A percentile compares a stretch with the other conserved stretches of the same genome.
Conservation (phyloP, 768 basidiomycete genomes). For the Hygrocybe coccinea region DNA sequence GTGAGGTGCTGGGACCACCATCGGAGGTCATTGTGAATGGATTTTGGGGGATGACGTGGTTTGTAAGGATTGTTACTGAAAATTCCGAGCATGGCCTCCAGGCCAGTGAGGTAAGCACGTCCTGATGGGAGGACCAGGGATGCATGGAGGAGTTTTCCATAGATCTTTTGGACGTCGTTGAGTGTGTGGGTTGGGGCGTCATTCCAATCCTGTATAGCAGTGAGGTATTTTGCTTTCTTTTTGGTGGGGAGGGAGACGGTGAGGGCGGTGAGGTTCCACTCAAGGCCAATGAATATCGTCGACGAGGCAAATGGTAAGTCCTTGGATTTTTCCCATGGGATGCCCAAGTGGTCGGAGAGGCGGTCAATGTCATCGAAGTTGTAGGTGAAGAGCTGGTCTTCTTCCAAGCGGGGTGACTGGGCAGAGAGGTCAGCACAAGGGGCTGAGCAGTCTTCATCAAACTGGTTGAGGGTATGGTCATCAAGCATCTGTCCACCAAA, state of each 20-base stretch:
- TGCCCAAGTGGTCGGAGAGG: constrained; percentile 22
- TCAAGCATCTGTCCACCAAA: constrained; percentile 21
- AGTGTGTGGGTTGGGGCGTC: constrained; percentile 22
- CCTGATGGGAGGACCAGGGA: constrained; percentile 24
- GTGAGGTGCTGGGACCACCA: constrained; percentile 33
- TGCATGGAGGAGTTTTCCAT: constrained; percentile 38
- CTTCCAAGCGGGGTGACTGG: constrained; percentile 12
- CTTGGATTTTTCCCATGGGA: constrained; percentile 25
- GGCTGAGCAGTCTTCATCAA: constrained; percentile 27
- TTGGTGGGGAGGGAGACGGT: constrained; percentile 18
- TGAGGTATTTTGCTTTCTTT: constrained; percentile 20
- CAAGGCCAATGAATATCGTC: constrained; percentile 14
- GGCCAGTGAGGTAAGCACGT: constrained; percentile 36
- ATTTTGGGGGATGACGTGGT: constrained; percentile 17
- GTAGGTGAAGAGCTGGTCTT: constrained; percentile 20
- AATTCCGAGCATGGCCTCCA: constrained; percentile 34
- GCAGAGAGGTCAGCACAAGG: constrained; percentile 21
- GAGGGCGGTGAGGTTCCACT: constrained; percentile 19
- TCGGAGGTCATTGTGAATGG: constrained; percentile 20
- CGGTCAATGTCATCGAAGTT: constrained; percentile 32
- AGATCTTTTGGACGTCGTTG: constrained; percentile 32
- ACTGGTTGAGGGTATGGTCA: constrained; percentile 22
- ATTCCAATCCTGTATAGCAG: constrained; percentile 27
- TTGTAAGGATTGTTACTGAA: constrained; percentile 29
- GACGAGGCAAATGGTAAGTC: constrained; percentile 17